Percentiles rank a stretch among this genome's conserved stretches.
phyloP scores from a whole-genome alignment of 345 rosid genomes.

The Diplotaxis tenuifolia region DNA sequence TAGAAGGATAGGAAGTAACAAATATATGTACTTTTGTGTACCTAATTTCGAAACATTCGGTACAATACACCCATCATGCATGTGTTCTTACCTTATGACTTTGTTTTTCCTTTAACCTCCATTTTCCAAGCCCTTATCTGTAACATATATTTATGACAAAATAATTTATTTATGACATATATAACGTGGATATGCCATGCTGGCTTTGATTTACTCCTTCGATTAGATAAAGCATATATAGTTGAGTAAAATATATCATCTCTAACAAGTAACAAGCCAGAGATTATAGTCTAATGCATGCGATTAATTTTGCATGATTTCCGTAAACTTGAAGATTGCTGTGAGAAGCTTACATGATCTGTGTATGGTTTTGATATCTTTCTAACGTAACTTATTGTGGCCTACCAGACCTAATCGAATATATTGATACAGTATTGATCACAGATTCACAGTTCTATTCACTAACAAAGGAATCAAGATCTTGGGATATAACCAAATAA shows the following conservation, averaged over 20 bases:
- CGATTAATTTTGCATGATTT: background rate
- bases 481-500: conserved; percentile 5
- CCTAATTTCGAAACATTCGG: conserved; percentile 37
- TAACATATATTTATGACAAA: conserved; percentile 2
- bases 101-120: background rate
- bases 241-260: too few species aligned
- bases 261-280: too few species aligned
- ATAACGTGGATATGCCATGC: conserved; percentile 1
- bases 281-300: background rate
- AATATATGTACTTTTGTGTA: conserved; percentile 28
- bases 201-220: background rate
- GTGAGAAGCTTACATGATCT: background rate
- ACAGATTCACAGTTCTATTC: background rate
- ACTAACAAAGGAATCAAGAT: conserved; percentile 25
- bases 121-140: background rate
- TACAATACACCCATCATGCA: conserved; percentile 24
- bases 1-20: conserved; percentile 29
- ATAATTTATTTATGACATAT: background rate
- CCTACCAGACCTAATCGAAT: background rate
- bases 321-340: background rate
- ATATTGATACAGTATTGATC: background rate
- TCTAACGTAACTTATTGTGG: background rate
- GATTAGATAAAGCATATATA: background rate
- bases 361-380: background rate
- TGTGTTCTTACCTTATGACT: background rate